Base-by-base conservation (phyloP, 352 stramenopile genomes). In the Pythium aphanidermatum region DNA sequence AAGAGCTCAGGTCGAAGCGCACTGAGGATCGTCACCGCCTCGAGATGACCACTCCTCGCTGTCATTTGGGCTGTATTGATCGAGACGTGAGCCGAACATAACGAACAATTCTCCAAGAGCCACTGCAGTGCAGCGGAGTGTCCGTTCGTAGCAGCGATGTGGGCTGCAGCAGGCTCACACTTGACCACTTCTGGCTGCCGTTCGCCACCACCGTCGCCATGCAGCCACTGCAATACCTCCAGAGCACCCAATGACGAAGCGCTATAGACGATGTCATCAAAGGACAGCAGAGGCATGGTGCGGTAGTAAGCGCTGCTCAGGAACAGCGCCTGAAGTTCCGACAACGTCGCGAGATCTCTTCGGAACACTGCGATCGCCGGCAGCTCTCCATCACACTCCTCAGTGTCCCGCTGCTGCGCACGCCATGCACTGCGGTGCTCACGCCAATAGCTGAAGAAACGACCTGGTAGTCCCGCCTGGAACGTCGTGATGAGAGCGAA, bases 241-340 rank as follows among this genome's bases (percentile, higher is more conserved):
- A 37, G 17, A 10, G 29, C 26, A 20, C 26, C 51, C 23, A 17
- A 23, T 2, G 8, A 17, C 8, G 37, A 34, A 6, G 51, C 35
- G 0, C 28, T 10, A 25, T 38, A 23, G 16, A 53, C 17, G 0
- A 42, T 28, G 23, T 46, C 29, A 14, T 19, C 23, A 31, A 59
- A 52, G 24, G 36, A 24, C 4, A 53, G 30, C 9, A 48, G 36
- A 20, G 29, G 14, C 43, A 53, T 28, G 4, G 29, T 32, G 2
- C 25, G 31, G 34, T 55, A 60, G 44, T 60, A 55, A 11, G 29
- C 10, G 3, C 37, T 45, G 26, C 38, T 49, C 37, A 40, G 2
- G 3, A 11, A 46, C 3, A 60, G 52, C 37, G 36, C 26, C 29
- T 34, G 28, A 5, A 60, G 30, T n/a, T 26, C 35, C 2, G 10